Percentiles rank a stretch among this genome's conserved stretches.
Evolutionary conservation across 1,284 basidiomycete genomes (phyloP).

Genomic region (Pyrrhoderma lamaoense): DNA sequence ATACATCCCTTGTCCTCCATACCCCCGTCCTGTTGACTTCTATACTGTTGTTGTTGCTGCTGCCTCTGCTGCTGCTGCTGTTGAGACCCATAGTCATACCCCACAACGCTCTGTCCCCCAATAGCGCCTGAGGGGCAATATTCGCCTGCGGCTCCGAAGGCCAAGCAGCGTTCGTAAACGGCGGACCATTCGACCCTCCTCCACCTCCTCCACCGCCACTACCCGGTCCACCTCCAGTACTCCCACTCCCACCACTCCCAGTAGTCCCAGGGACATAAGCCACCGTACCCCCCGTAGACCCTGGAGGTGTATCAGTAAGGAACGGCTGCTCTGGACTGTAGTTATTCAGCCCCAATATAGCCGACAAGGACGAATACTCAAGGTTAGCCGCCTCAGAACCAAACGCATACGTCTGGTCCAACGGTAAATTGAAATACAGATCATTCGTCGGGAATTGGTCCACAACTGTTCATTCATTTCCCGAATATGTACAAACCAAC

Average conservation of each 20-base stretch:
- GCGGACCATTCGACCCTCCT: conserved; percentile 7
- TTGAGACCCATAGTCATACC: conserved; percentile 14
- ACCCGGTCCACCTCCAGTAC: too few species aligned
- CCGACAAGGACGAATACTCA: conserved; percentile 87
- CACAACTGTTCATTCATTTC: conserved; percentile 24
- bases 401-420: conserved; percentile 62
- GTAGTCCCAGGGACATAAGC: conserved; percentile 3
- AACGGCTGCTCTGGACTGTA: conserved; percentile 35
- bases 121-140: conserved; percentile 13
- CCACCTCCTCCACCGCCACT: too few species aligned
- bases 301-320: conserved; percentile 33
- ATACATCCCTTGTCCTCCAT: neutral
- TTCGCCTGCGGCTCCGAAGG: conserved; percentile 32
- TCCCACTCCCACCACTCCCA: too few species aligned
- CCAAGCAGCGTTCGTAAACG: conserved; percentile 40
- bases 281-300: conserved; percentile 2
- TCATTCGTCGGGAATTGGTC: conserved; percentile 48
- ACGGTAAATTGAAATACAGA: conserved; percentile 53
- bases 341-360: conserved; percentile 76
- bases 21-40: neutral
- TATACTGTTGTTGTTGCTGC: conserved; percentile 4
- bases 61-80: conserved; percentile 19
- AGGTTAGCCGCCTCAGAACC: conserved; percentile 84
- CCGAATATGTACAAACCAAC: too few species aligned
- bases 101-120: neutral